These are phyloP conservation scores for Phytophthora palmivora DNA, from an alignment of 352 stramenopile genomes.

Conservation along the genomic window DNA sequence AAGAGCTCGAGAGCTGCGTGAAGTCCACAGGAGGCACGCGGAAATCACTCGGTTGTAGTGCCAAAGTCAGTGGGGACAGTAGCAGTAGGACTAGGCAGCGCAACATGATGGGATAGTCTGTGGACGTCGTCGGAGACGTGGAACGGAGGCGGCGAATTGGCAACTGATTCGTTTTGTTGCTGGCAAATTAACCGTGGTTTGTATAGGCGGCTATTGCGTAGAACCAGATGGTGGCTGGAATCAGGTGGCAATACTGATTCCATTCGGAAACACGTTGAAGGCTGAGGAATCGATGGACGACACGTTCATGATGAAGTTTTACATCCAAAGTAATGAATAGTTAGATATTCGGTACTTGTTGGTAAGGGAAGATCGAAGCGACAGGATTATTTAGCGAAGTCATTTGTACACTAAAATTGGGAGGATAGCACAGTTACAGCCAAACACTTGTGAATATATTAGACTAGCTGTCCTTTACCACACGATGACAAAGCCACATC, in stretches of 20 bases:
- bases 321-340: constrained; percentile 12
- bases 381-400: constrained; percentile 14
- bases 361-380: constrained; percentile 8
- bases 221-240: constrained; percentile 21
- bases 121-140: constrained; percentile 31
- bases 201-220: constrained; percentile 16
- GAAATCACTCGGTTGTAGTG: constrained; percentile 48
- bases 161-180: constrained; percentile 19
- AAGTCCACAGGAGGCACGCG: constrained; percentile 68
- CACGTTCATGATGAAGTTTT: not conserved
- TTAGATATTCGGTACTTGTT: constrained; percentile 9
- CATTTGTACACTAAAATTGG: constrained; percentile 1
- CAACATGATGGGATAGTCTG: constrained; percentile 27
- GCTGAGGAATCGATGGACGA: constrained; percentile 2
- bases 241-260: constrained; percentile 23
- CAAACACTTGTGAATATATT: constrained; percentile 29
- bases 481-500: constrained; percentile 12
- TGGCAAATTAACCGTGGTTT: constrained; percentile 25
- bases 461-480: constrained; percentile 23
- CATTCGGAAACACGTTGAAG: constrained; percentile 20
- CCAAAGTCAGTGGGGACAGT: constrained; percentile 17
- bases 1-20: constrained; percentile 42
- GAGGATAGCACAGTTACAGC: not conserved
- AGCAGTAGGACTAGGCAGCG: constrained; percentile 24
- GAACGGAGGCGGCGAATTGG: constrained; percentile 14